Evolutionary conservation across 1,139 yeast genomes (phyloP).

Genomic region (Nakaseomyces nivariensis): DNA sequence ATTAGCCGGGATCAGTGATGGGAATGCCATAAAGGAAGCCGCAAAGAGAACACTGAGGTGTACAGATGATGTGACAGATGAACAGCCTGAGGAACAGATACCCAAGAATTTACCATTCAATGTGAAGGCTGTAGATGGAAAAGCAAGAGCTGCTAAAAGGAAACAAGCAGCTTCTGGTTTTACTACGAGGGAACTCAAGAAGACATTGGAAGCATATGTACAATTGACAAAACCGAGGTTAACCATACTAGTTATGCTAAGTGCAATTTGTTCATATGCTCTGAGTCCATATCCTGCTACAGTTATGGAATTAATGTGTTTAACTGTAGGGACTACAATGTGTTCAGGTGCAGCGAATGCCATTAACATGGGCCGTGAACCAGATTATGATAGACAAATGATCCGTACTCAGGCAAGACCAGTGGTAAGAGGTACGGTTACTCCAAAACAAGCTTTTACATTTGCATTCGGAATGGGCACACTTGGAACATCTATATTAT

Average conservation of each 20-base stretch:
- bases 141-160: conserved; percentile 11
- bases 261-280: conserved; percentile 91
- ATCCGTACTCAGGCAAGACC: conserved; percentile 84
- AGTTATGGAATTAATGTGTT: conserved; percentile 53
- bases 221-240: conserved; percentile 83
- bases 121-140: conserved; percentile 35
- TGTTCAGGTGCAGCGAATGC: conserved; percentile 95
- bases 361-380: conserved; percentile 94
- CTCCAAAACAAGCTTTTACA: conserved; percentile 64
- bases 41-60: conserved; percentile 30
- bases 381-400: conserved; percentile 81
- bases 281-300: conserved; percentile 76
- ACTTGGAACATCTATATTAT: conserved; percentile 59
- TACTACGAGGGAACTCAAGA: conserved; percentile 26
- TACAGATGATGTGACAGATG: conserved; percentile 26
- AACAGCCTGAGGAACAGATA: not conserved
- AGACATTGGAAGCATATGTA: conserved; percentile 46
- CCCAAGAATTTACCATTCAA: conserved; percentile 39
- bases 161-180: conserved; percentile 7
- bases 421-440: conserved; percentile 72
- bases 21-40: conserved; percentile 10
- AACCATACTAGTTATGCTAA: conserved; percentile 77
- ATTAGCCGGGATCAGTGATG: conserved; percentile 3
- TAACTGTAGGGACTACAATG: conserved; percentile 78
- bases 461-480: conserved; percentile 73